These are phyloP conservation scores for Omphalotus guepiniiformis DNA, from an alignment of 768 basidiomycete species.

Conservation along the genomic window DNA sequence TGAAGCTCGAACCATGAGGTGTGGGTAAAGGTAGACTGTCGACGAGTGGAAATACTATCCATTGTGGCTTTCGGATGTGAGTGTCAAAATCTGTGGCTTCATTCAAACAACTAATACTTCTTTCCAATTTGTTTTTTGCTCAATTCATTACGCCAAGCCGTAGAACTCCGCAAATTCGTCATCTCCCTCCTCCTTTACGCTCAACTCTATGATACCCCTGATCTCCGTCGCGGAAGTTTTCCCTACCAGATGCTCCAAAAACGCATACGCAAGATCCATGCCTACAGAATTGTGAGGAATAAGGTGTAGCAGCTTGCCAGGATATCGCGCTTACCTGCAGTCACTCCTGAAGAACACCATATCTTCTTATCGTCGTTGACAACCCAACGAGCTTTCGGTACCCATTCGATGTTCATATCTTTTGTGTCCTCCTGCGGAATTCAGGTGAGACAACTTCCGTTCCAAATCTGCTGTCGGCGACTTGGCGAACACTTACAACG, in stretches of 20 bases:
- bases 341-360: constrained; percentile 35
- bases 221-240: constrained; percentile 11
- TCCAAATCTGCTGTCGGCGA: too few species aligned
- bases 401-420: constrained; percentile 25
- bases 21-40: too few species aligned
- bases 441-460: background rate
- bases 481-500: constrained; percentile 17
- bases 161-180: constrained; percentile 24
- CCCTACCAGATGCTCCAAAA: constrained; percentile 27
- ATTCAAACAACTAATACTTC: too few species aligned
- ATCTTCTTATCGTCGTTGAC: constrained; percentile 31
- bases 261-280: constrained; percentile 31
- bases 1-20: too few species aligned
- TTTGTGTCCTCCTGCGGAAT: constrained; percentile 20
- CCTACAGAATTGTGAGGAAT: constrained; percentile 19
- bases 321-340: constrained; percentile 25
- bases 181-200: constrained; percentile 17
- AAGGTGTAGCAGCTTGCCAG: too few species aligned
- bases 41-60: too few species aligned
- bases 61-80: too few species aligned
- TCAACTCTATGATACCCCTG: constrained; percentile 19
- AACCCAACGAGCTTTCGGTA: constrained; percentile 34
- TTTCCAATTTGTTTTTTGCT: too few species aligned
- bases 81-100: too few species aligned
- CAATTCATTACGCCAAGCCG: constrained; percentile 19